These are phyloP conservation scores for Candida odintsovae DNA, from an alignment of 805 yeast genomes.

Conservation along the genomic window DNA sequence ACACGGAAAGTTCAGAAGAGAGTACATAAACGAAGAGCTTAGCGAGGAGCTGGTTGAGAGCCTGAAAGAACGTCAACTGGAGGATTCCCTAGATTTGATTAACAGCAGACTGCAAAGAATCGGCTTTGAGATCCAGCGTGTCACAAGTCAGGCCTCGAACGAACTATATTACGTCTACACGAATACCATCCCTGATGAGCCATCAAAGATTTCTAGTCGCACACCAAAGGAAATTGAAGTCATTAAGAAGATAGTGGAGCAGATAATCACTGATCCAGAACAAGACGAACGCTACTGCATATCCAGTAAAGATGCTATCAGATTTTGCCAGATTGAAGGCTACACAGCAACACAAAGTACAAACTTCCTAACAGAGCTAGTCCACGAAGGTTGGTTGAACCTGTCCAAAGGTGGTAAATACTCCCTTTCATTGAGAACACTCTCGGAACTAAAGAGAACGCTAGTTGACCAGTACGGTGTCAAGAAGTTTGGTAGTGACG, in stretches of 20 bases:
- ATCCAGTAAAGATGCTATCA: conserved; percentile 22
- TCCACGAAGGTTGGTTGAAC: conserved; percentile 51
- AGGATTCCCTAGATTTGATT: conserved; percentile 23
- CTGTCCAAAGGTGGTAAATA: conserved; percentile 27
- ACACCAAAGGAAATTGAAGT: conserved; percentile 35
- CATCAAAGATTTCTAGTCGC: conserved; percentile 28
- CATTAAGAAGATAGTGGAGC: conserved; percentile 36
- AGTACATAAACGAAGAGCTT: neutral
- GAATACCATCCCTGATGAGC: conserved; percentile 30
- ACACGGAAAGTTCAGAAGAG: conserved; percentile 3
- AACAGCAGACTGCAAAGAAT: conserved; percentile 19
- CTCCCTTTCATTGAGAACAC: conserved; percentile 33
- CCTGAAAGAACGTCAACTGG: conserved; percentile 7
- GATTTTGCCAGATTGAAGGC: conserved; percentile 19
- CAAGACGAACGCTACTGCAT: conserved; percentile 28
- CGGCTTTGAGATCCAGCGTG: conserved; percentile 34
- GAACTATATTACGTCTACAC: conserved; percentile 31
- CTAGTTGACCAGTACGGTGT: conserved; percentile 39
- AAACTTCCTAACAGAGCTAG: conserved; percentile 33
- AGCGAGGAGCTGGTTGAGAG: conserved; percentile 2
- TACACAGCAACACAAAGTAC: conserved; percentile 34
- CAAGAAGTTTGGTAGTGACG: conserved; percentile 18
- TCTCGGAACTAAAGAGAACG: conserved; percentile 43
- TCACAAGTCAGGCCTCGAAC: conserved; percentile 29
- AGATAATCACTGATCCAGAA: conserved; percentile 23